Percentiles rank a stretch among this genome's conserved stretches.
These are phyloP conservation scores for Guadua angustifolia DNA, from an alignment of 176 grass and related monocot genomes.

Conservation along the genomic window DNA sequence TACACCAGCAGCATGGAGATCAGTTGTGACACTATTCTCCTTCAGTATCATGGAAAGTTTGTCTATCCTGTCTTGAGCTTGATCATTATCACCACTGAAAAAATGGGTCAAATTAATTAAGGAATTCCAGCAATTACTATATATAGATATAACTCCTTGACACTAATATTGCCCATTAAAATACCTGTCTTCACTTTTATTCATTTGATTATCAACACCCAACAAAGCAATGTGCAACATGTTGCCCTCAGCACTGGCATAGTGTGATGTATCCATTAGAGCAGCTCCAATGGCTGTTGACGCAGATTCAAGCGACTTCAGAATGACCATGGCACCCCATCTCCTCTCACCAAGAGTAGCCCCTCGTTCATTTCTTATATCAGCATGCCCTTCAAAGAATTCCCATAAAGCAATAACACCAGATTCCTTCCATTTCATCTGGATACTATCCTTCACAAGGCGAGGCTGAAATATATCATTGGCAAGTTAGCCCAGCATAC, in stretches of 20 bases:
- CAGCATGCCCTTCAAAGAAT: constrained; percentile 62
- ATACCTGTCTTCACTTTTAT: constrained; percentile 67
- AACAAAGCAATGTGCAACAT: constrained; percentile 89
- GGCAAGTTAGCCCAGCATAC: constrained; percentile 37
- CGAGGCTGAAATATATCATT: constrained; percentile 67
- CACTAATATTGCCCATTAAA: constrained; percentile 31
- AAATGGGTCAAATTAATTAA: constrained; percentile 7
- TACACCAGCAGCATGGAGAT: constrained; percentile 69
- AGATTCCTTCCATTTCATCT: constrained; percentile 70
- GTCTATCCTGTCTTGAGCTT: constrained; percentile 69
- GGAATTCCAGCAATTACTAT: constrained; percentile 8
- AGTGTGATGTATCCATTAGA: constrained; percentile 56
- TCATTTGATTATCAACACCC: constrained; percentile 70
- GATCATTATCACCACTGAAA: constrained; percentile 76
- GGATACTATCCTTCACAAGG: constrained; percentile 77
- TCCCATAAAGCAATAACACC: constrained; percentile 79
- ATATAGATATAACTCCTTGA: neutral
- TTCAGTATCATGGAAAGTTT: constrained; percentile 67
- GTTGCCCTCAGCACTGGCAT: constrained; percentile 59
- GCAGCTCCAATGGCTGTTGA: constrained; percentile 59
- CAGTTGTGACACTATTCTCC: constrained; percentile 54
- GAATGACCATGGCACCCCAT: constrained; percentile 82
- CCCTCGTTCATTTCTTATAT: constrained; percentile 50
- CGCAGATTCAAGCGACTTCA: constrained; percentile 75
- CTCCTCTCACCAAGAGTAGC: constrained; percentile 44